Conservation (phyloP, 805 yeast species). For the Saturnispora diversa region DNA sequence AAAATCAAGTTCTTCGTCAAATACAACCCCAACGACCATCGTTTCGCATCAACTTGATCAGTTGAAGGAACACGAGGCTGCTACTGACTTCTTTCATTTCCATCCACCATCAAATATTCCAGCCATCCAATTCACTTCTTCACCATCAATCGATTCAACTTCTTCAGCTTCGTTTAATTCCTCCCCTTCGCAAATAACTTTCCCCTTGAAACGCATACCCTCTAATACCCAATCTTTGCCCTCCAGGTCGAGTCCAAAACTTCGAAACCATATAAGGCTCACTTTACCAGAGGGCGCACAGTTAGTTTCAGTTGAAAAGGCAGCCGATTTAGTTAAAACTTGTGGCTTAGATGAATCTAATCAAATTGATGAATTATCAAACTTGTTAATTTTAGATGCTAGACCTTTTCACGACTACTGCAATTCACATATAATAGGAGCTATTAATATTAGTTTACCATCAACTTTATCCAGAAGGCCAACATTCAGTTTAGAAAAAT, state of each 20-base stretch:
- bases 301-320: constrained; percentile 11
- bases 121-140: neutral
- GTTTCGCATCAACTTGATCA: constrained; percentile 5
- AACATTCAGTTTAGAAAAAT: constrained; percentile 56
- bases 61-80: constrained; percentile 5
- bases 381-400: constrained; percentile 57
- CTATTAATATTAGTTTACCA: constrained; percentile 79
- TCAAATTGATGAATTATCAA: constrained; percentile 22
- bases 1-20: neutral
- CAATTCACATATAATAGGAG: constrained; percentile 44
- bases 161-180: neutral
- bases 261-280: neutral
- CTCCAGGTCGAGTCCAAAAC: neutral
- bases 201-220: neutral
- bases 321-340: constrained; percentile 16
- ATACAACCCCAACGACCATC: neutral
- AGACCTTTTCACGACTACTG: constrained; percentile 74
- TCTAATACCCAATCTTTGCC: neutral
- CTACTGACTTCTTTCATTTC: neutral
- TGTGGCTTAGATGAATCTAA: neutral
- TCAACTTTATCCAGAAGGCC: constrained; percentile 77
- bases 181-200: neutral
- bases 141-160: neutral
- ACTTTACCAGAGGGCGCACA: neutral
- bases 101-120: neutral